phyloP scores from a whole-genome alignment of 306 rosid species.

The Cucumis hystrix region DNA sequence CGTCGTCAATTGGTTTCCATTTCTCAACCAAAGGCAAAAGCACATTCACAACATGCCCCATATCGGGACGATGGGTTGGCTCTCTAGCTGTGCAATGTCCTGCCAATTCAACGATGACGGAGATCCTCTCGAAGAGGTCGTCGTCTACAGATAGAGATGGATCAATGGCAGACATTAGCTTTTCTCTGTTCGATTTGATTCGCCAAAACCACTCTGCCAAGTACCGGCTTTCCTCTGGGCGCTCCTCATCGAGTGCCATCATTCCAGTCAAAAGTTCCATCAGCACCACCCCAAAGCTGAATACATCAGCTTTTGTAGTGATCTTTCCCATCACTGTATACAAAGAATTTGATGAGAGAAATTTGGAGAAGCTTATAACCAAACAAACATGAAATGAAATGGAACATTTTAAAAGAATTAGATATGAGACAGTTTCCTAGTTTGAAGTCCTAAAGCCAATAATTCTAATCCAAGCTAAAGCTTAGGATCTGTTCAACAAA shows the following conservation, averaged over 20 bases:
- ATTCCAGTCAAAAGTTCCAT: constrained; percentile 75
- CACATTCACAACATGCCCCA: constrained; percentile 69
- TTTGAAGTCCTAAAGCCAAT: neutral
- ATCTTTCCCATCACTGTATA: constrained; percentile 80
- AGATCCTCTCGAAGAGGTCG: constrained; percentile 28
- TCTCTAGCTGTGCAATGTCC: constrained; percentile 82
- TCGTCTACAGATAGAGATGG: constrained; percentile 25
- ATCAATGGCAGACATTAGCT: constrained; percentile 51
- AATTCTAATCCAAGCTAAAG: neutral
- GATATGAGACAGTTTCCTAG: neutral
- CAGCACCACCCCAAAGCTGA: constrained; percentile 69
- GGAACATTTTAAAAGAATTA: neutral
- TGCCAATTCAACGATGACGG: constrained; percentile 50
- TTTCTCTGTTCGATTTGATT: constrained; percentile 43
- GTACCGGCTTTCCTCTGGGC: constrained; percentile 74
- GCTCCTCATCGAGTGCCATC: constrained; percentile 58
- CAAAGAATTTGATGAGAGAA: neutral
- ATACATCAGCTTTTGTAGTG: constrained; percentile 73
- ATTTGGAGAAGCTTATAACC: neutral
- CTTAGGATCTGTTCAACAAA: neutral
- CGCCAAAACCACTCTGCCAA: constrained; percentile 75
- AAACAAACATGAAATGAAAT: neutral
- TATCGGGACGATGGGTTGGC: constrained; percentile 64
- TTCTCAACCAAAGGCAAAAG: constrained; percentile 40
- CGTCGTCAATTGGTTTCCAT: constrained; percentile 53